Conservation (phyloP, 768 basidiomycete genomes). For the Amanita subjunquillea region DNA sequence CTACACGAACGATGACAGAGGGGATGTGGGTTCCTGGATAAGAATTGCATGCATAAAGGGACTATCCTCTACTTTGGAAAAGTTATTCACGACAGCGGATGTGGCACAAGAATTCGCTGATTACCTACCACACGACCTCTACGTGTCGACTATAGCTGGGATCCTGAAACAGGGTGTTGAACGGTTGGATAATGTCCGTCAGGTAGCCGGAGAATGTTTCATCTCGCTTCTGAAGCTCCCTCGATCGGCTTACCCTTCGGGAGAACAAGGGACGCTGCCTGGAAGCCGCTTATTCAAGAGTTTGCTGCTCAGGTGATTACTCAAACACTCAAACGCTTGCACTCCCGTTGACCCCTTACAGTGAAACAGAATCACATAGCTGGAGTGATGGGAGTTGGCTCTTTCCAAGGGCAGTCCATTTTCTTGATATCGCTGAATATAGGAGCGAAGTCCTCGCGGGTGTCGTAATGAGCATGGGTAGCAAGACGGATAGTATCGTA, state of each 20-base stretch:
- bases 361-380: slow-evolving; percentile 24
- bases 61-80: slow-evolving; percentile 41
- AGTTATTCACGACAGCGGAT: slow-evolving; percentile 35
- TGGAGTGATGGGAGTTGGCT: slow-evolving; percentile 74
- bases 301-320: slow-evolving; percentile 38
- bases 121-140: slow-evolving; percentile 52
- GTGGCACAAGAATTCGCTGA: slow-evolving; percentile 34
- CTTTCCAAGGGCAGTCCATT: slow-evolving; percentile 60
- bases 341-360: slow-evolving; percentile 13
- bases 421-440: slow-evolving; percentile 56
- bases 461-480: slow-evolving; percentile 70
- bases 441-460: slow-evolving; percentile 56
- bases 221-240: slow-evolving; percentile 36
- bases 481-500: slow-evolving; percentile 80
- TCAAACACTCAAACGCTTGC: background rate
- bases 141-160: slow-evolving; percentile 47
- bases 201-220: slow-evolving; percentile 62
- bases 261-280: slow-evolving; percentile 42
- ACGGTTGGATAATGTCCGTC: slow-evolving; percentile 83
- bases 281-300: slow-evolving; percentile 35
- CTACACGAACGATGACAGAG: slow-evolving; percentile 89
- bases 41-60: slow-evolving; percentile 70
- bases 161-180: slow-evolving; percentile 87
- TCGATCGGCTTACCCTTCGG: slow-evolving; percentile 28
- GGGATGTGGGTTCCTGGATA: slow-evolving; percentile 96